Base-by-base conservation (phyloP, 2,329 filamentous ascomycete species). In the Curvularia spicifera region DNA sequence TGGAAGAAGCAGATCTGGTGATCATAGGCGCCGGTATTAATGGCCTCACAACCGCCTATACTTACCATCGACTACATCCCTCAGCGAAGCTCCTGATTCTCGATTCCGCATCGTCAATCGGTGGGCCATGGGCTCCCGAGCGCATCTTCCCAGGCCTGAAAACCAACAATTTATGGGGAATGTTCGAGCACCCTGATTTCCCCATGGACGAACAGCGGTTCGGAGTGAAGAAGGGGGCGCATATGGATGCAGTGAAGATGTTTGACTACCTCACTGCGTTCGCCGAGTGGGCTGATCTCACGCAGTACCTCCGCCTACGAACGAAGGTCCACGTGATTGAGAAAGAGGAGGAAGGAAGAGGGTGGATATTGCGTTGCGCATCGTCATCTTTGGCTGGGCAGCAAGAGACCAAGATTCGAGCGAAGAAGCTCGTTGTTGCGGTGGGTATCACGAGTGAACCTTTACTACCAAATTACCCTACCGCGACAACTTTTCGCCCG, bases 391-490 rank as follows among this genome's bases (percentile, higher is more conserved):
- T 35, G 8, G n/a, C 42, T 4, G n/a, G 37, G 0, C 50, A 40
- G 13, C 77, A 77, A 12, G 77, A 68, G 20, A 57, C 76, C 22
- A 69, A 29, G 8, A 64, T 74, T 64, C 31, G 70, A 66, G 59
- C 76, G 1, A 73, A 71, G 13, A 87, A 85, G 66, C 75, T 90
- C 46, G 82, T 90, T 31, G 71, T 90, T 5, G 85, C 87, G 1
- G 87, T 85, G 1, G 88, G 88, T 1, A 73, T 88, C 24, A 85
- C 85, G 0, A 88, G 85, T 2, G 76, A 82, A 46, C 81, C 87
- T 0, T 82, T 82, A 50, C 74, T 88, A 22, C 86, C 87, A 0
- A 64, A 68, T 0, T 81, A 87, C 45, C 67, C 76, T 0, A 84
- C 83, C 0, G 77, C 80, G 18, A 81, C 83, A 5, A 66, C 56